These are phyloP conservation scores for Boechera stricta DNA, from an alignment of 345 rosid genomes.

Conservation along the genomic window DNA sequence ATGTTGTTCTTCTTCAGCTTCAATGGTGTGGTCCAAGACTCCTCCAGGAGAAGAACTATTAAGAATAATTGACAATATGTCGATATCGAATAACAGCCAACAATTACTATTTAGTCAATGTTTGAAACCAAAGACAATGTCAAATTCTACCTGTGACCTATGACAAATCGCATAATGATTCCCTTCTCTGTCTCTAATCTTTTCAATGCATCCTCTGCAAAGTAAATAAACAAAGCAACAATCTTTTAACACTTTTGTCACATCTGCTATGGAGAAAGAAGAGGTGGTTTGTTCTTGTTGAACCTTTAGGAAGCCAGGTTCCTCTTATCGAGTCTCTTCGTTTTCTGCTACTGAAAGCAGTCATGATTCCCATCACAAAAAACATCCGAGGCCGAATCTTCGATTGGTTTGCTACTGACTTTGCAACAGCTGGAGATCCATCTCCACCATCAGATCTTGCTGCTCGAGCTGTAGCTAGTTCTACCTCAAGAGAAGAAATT, in stretches of 20 bases:
- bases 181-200: constrained; percentile 84
- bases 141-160: constrained; percentile 80
- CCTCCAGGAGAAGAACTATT: constrained; percentile 61
- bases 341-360: constrained; percentile 90
- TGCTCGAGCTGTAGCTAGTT: constrained; percentile 61
- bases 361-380: constrained; percentile 82
- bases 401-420: constrained; percentile 52
- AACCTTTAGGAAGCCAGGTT: constrained; percentile 92
- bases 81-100: constrained; percentile 18
- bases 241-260: constrained; percentile 3
- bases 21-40: constrained; percentile 69
- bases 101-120: constrained; percentile 51
- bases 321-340: constrained; percentile 76
- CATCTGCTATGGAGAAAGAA: constrained; percentile 17
- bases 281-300: constrained; percentile 2
- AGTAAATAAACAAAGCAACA: constrained; percentile 35
- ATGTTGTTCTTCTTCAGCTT: constrained; percentile 68
- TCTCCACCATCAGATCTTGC: constrained; percentile 39
- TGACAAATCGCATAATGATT: constrained; percentile 75
- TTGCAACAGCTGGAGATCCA: constrained; percentile 49
- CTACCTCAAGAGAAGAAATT: constrained; percentile 66
- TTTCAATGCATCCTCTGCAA: constrained; percentile 64
- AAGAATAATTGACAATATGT: background rate
- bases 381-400: constrained; percentile 75
- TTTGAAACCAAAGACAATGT: constrained; percentile 66